phyloP scores from a whole-genome alignment of 495 filamentous ascomycete species.

The Amphirosellinia nigrospora region DNA sequence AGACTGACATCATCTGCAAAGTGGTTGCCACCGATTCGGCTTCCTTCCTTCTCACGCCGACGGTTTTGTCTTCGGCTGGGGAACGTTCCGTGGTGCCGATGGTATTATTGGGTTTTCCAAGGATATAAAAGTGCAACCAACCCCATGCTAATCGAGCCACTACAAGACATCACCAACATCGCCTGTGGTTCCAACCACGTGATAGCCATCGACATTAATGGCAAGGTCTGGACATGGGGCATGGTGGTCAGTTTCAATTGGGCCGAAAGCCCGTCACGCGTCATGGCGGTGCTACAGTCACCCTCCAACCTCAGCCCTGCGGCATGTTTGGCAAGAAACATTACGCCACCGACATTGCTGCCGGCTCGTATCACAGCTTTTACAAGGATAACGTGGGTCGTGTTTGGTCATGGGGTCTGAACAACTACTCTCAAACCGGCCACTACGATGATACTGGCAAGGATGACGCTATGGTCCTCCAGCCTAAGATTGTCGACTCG shows the following conservation, averaged over 20 bases:
- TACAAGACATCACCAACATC: slow-evolving; percentile 64
- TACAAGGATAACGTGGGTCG: slow-evolving; percentile 72
- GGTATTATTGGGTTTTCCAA: slow-evolving; percentile 74
- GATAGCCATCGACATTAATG: slow-evolving; percentile 64
- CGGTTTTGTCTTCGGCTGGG: slow-evolving; percentile 74
- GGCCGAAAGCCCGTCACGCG: slow-evolving; percentile 58
- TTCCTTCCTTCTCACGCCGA: slow-evolving; percentile 69
- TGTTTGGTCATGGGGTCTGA: slow-evolving; percentile 83
- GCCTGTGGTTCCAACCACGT: slow-evolving; percentile 70
- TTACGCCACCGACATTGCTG: slow-evolving; percentile 58
- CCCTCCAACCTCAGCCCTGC: slow-evolving; percentile 66
- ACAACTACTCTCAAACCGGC: slow-evolving; percentile 82
- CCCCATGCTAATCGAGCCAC: slow-evolving; percentile 46
- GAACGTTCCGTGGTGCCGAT: slow-evolving; percentile 71
- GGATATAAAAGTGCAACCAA: slow-evolving; percentile 39
- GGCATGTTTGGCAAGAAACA: slow-evolving; percentile 67
- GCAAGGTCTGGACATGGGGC: slow-evolving; percentile 72
- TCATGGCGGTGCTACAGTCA: slow-evolving; percentile 60
- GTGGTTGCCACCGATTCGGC: slow-evolving; percentile 68
- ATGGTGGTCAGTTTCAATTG: slow-evolving; percentile 72
- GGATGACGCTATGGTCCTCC: slow-evolving; percentile 55
- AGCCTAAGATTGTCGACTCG: slow-evolving; percentile 50
- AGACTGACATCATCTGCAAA: slow-evolving; percentile 59
- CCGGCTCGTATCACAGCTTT: slow-evolving; percentile 71
- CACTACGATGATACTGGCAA: slow-evolving; percentile 71